Evolutionary conservation across 306 rosid genomes (phyloP).

Genomic region (Cyclanthera cordifolia): DNA sequence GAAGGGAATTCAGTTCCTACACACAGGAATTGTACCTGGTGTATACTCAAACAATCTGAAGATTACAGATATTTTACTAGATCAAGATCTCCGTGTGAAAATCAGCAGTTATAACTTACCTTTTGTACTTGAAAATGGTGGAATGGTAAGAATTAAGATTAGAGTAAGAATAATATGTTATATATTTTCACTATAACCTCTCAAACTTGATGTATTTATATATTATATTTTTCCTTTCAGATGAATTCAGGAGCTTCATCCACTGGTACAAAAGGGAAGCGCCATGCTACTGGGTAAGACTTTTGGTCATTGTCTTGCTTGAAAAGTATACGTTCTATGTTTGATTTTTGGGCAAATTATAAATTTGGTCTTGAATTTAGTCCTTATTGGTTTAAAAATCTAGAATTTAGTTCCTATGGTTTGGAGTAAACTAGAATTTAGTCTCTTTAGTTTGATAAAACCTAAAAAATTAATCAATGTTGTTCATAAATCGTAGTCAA

Average conservation of each 20-base stretch:
- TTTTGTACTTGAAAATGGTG: conserved; percentile 38
- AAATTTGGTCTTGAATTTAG: no score
- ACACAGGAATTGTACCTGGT: conserved; percentile 90
- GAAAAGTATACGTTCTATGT: not conserved
- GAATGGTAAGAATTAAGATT: no score
- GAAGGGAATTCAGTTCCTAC: conserved; percentile 86
- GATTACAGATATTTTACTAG: conserved; percentile 69
- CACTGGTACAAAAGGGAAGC: conserved; percentile 39
- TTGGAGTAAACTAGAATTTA: no score
- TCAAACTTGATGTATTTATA: conserved; percentile 5
- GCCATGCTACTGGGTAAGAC: conserved; percentile 39
- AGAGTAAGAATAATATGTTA: not conserved
- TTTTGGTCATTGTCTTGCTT: not conserved
- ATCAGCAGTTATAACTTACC: conserved; percentile 66
- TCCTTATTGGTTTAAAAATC: no score
- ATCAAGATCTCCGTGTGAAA: conserved; percentile 59
- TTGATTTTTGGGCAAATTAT: no score
- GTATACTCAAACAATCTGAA: conserved; percentile 60
- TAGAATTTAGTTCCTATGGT: no score
- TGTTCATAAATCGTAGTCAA: no score
- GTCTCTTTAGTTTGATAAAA: no score
- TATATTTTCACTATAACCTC: not conserved
- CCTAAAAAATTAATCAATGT: no score
- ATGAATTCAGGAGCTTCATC: conserved; percentile 33
- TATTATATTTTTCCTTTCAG: conserved; percentile 28